Conservation (phyloP, 2,329 filamentous ascomycete species). For the Pleomassaria siparia region DNA sequence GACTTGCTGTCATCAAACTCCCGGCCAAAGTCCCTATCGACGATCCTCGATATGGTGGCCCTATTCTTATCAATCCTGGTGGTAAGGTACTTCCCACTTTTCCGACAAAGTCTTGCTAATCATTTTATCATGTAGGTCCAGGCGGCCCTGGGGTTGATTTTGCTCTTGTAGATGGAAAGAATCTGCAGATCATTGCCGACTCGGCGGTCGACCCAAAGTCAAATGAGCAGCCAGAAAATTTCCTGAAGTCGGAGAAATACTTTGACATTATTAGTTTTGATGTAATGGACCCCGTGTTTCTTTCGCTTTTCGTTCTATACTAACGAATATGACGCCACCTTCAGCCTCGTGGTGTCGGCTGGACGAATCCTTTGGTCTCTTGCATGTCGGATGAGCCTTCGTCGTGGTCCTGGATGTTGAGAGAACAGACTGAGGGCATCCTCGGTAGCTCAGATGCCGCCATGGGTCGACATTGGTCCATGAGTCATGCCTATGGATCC, state of each 20-base stretch:
- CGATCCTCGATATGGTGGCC: conserved; percentile 44
- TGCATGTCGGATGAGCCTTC: conserved; percentile 38
- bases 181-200: conserved; percentile 34
- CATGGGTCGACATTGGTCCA: conserved; percentile 46
- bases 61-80: conserved; percentile 48
- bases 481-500: conserved; percentile 40
- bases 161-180: conserved; percentile 23
- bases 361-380: conserved; percentile 34
- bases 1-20: conserved; percentile 34
- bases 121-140: no score
- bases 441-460: conserved; percentile 46
- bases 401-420: conserved; percentile 41
- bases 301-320: no score
- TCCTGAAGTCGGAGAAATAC: conserved; percentile 31
- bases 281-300: no score
- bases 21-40: conserved; percentile 38
- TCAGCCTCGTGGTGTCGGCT: conserved; percentile 46
- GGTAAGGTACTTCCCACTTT: no score
- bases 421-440: conserved; percentile 41
- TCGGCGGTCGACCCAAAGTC: conserved; percentile 14
- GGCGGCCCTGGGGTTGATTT: conserved; percentile 44
- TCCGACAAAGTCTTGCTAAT: no score
- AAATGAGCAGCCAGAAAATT: conserved; percentile 6
- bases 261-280: conserved; percentile 51
- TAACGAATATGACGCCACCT: no score